Base-by-base conservation (phyloP, 129 eudicot species). In the Ambrosia artemisiifolia region DNA sequence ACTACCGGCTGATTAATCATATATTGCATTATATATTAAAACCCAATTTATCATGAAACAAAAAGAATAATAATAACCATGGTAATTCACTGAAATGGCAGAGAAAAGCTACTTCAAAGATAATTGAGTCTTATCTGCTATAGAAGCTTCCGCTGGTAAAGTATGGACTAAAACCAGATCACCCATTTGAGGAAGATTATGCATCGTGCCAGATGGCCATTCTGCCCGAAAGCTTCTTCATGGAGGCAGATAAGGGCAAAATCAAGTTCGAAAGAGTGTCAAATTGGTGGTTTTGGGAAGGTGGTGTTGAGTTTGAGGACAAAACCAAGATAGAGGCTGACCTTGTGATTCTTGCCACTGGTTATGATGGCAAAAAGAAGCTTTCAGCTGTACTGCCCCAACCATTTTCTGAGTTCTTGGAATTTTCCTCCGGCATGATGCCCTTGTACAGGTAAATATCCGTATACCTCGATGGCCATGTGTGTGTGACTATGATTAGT, bases 131-230 rank as follows among this genome's bases (percentile, higher is more conserved):
- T 32, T 94, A 94, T 56, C 85, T 94, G 63, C 63, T 80, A 18
- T 88, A 86, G 91, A 90, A 84, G 75, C 96, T 94, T 73, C 99
- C 99, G 43, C 75, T 88, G 34, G 86, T 84, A 46, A 94, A 90
- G 76, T 90, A 94, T 49, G 97, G 96, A 7, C 82, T 90, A 71
- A 86, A 80, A 66, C 99, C 99, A 11, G 96, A 88, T 1, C 99
- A 90, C 81, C 99, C 96, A 2, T 94, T 94, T 48, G 92, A 85
- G 75, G 99, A 94, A 73, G 99, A 94, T 75, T 94, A 94, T 16
- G 97, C 93, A 20, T 85, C 92, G 0, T 94, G 98, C 56, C 98
- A 94, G 65, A 83, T 94, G 96, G 97, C 99, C 48, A 88, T 94
- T 73, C 73, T 94, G 81, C 99, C 99, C 0, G 91, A 86, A 0